A percentile compares a stretch with the other conserved stretches of the same genome.
phyloP scores from a whole-genome alignment of 2,329 filamentous ascomycete genomes.

The Capronia epimyces region DNA sequence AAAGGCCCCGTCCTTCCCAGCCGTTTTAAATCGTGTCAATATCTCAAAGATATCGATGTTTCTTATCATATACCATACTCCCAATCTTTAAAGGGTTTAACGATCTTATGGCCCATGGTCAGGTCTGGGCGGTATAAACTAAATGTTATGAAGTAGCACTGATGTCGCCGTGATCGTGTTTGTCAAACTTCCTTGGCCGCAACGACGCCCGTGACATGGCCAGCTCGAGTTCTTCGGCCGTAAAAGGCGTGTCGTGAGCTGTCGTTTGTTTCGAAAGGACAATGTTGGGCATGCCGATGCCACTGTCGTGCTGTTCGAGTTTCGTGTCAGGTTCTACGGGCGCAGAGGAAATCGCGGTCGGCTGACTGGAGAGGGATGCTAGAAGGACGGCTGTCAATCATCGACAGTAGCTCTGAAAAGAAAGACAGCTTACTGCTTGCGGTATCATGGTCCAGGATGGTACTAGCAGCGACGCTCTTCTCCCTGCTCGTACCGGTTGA shows the following conservation, averaged over 20 bases:
- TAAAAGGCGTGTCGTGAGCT: constrained; percentile 25
- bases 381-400: not conserved
- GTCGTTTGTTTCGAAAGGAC: constrained; percentile 19
- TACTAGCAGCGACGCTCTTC: constrained; percentile 16
- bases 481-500: constrained; percentile 13
- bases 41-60: not conserved
- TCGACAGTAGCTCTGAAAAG: no score
- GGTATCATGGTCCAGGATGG: constrained; percentile 15
- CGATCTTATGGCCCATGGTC: no score
- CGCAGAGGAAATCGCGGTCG: constrained; percentile 15
- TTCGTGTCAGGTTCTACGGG: constrained; percentile 16
- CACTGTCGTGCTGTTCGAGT: constrained; percentile 20
- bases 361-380: constrained; percentile 20
- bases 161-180: not conserved
- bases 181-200: constrained; percentile 9
- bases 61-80: not conserved
- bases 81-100: not conserved
- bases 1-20: not conserved
- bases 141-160: constrained; percentile 11
- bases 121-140: no score
- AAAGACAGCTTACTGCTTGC: constrained; percentile 21
- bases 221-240: constrained; percentile 26
- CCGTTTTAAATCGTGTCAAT: not conserved
- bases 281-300: constrained; percentile 5
- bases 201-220: constrained; percentile 27